Conservation (phyloP, 148 eudicot genomes). For the Rhododendron molle region DNA sequence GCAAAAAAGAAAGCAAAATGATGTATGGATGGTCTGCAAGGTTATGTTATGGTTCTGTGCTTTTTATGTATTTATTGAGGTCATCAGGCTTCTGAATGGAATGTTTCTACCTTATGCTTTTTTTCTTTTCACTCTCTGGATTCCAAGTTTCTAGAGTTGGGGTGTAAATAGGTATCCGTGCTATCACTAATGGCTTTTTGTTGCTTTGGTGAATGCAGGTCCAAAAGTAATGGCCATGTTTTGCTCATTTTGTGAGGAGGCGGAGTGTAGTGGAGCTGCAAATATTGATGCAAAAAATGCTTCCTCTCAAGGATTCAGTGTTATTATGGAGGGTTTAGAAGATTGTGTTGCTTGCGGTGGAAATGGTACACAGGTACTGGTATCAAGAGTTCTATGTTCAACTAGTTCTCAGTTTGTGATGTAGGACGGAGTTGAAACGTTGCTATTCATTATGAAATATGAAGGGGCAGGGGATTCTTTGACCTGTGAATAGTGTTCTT, state of each 20-base stretch:
- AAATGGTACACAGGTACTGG: slow-evolving; percentile 47
- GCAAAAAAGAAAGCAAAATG: not conserved
- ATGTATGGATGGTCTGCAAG: not conserved
- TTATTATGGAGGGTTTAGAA: slow-evolving; percentile 62
- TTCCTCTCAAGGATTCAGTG: slow-evolving; percentile 30
- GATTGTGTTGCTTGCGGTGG: slow-evolving; percentile 52
- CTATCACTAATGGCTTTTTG: not conserved
- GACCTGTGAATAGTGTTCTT: not conserved
- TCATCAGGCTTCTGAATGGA: not conserved
- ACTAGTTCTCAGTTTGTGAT: not conserved
- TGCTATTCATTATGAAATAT: not conserved
- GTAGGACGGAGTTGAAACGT: not conserved
- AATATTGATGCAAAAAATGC: slow-evolving; percentile 19
- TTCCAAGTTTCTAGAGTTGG: not conserved
- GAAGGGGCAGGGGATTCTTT: not conserved
- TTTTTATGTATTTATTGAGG: not conserved
- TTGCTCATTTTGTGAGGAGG: slow-evolving; percentile 42
- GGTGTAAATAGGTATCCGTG: not conserved
- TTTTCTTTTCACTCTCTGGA: not conserved
- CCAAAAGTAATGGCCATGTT: slow-evolving; percentile 57
- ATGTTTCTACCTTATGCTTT: not conserved
- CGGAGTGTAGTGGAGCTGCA: slow-evolving; percentile 25
- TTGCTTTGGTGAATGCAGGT: slow-evolving; percentile 42
- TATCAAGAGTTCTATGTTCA: not conserved
- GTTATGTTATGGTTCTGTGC: not conserved